Evolutionary conservation across 2,329 filamentous ascomycete species (phyloP).

Genomic region (Decorospora gaudefroyi): DNA sequence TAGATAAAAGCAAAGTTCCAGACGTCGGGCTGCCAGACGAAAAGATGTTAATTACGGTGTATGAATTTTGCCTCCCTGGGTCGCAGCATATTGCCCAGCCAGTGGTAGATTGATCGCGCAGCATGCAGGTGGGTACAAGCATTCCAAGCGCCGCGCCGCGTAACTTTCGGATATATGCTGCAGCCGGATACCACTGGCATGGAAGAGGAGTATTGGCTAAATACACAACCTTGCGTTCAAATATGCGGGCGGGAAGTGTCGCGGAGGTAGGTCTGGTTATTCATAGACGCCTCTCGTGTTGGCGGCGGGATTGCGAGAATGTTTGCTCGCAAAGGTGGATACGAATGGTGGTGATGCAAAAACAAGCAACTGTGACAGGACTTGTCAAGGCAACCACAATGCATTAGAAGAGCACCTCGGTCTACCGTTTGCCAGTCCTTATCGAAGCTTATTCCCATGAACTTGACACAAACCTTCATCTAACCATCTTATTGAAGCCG

Average conservation of each 20-base stretch:
- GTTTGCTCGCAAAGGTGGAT: conserved; percentile 7
- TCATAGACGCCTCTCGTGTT: conserved; percentile 11
- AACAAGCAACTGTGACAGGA: no score
- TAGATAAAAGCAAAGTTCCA: conserved; percentile 24
- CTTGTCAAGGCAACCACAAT: conserved; percentile 3
- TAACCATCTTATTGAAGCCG: conserved; percentile 7
- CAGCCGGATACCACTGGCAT: conserved; percentile 10
- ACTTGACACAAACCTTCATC: no score
- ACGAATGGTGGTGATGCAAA: not conserved
- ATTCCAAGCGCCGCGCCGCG: conserved; percentile 31
- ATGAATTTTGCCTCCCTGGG: conserved; percentile 24
- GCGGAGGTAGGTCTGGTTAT: conserved; percentile 1
- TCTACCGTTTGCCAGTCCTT: no score
- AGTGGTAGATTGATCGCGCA: conserved; percentile 27
- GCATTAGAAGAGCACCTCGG: conserved; percentile 9
- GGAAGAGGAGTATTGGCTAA: conserved; percentile 19
- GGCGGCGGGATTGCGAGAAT: conserved; percentile 1
- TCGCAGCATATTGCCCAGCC: conserved; percentile 20
- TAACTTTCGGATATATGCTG: conserved; percentile 28
- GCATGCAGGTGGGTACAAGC: conserved; percentile 30
- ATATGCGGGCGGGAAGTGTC: conserved; percentile 1
- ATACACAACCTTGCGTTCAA: conserved; percentile 5
- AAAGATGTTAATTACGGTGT: conserved; percentile 35
- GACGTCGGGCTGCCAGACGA: conserved; percentile 29
- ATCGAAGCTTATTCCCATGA: no score